Conservation (phyloP, 2,329 filamentous ascomycete genomes). For the Diaporthe velutina region DNA sequence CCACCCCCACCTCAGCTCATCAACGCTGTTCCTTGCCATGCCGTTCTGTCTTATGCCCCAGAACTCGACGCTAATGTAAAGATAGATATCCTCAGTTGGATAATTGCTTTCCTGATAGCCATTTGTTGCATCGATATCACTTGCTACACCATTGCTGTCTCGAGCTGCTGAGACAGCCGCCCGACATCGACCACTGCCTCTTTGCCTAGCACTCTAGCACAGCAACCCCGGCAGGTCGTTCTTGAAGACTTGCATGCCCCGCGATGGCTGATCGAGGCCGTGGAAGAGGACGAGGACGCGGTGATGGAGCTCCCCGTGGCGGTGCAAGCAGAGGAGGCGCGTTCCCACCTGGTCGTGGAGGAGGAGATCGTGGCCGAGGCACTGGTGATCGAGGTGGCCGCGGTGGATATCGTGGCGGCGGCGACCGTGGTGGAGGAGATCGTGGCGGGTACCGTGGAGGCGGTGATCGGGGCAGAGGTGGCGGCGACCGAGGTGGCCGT, state of each 20-base stretch:
- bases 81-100: not conserved
- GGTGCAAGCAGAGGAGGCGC: conserved; percentile 7
- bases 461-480: conserved; percentile 9
- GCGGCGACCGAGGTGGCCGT: conserved; percentile 28
- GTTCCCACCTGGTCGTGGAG: conserved; percentile 9
- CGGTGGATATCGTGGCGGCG: conserved; percentile 29
- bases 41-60: not conserved
- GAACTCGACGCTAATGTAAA: not conserved
- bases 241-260: not conserved
- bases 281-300: conserved; percentile 17
- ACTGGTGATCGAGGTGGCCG: conserved; percentile 9
- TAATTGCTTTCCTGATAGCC: not conserved
- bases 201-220: not conserved
- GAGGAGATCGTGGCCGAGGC: conserved; percentile 20
- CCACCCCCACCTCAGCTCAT: not conserved
- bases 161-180: not conserved
- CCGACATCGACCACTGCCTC: not conserved
- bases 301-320: not conserved
- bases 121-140: not conserved
- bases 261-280: conserved; percentile 9
- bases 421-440: conserved; percentile 17
- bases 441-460: conserved; percentile 13
- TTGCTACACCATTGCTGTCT: not conserved
- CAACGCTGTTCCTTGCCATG: not conserved
- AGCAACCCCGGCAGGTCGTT: not conserved